These are phyloP conservation scores for Candida pseudofarinosa DNA, from an alignment of 805 yeast genomes.

Conservation along the genomic window DNA sequence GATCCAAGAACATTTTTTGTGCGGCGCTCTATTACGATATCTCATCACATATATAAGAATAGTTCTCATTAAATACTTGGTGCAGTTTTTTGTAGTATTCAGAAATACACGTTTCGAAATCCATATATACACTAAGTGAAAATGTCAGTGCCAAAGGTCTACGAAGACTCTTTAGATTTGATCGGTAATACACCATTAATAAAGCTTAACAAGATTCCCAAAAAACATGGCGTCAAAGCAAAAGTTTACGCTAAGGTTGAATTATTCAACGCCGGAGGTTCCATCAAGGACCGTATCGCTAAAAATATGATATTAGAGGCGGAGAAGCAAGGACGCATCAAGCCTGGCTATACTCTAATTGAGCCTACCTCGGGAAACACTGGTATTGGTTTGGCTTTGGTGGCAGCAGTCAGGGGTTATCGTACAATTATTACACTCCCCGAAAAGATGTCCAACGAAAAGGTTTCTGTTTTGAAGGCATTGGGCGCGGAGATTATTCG, in stretches of 20 bases:
- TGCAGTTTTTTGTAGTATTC: no score
- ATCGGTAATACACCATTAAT: slow-evolving; percentile 86
- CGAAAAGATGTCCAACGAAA: slow-evolving; percentile 89
- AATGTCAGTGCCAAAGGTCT: slow-evolving; percentile 32
- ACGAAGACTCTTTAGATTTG: slow-evolving; percentile 60
- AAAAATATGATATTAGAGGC: slow-evolving; percentile 84
- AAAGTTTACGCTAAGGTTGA: slow-evolving; percentile 71
- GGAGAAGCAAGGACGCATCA: slow-evolving; percentile 69
- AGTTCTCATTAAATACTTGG: background rate
- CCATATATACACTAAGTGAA: no score
- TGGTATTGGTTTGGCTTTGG: slow-evolving; percentile 83
- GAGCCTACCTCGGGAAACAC: slow-evolving; percentile 93
- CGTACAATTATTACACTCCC: slow-evolving; percentile 85
- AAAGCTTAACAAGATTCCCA: slow-evolving; percentile 70
- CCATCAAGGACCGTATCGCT: slow-evolving; percentile 87
- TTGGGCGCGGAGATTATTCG: slow-evolving; percentile 87
- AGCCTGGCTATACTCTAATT: slow-evolving; percentile 80
- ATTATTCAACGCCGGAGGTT: slow-evolving; percentile 84
- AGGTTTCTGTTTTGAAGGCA: slow-evolving; percentile 82
- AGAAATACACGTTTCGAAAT: no score
- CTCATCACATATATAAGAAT: background rate
- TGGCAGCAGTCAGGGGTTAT: slow-evolving; percentile 85
- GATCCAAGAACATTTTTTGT: background rate
- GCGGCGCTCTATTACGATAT: background rate
- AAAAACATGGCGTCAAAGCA: slow-evolving; percentile 71